Base-by-base conservation (phyloP, 768 basidiomycete species). In the Cyclocybe cylindracea region DNA sequence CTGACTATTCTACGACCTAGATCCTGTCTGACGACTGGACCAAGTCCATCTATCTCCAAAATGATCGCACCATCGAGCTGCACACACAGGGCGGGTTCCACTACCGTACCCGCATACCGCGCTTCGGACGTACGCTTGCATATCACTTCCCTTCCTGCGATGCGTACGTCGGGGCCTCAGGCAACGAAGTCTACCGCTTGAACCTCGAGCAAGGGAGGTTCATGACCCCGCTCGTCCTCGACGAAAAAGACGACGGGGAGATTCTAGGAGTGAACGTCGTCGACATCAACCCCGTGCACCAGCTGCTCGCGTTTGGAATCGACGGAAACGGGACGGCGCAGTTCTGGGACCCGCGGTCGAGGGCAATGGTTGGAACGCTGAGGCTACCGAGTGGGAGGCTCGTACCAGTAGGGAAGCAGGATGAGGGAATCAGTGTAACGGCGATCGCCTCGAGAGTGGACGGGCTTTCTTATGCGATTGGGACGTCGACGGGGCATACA, bases 21-120 rank as follows among this genome's bases (percentile, higher is more conserved):
- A 87, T 93, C 60, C 78, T 98, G 7, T 98, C 95, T 1, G 91
- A 95, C 63, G 96, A 98, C 76, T 98, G 96, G 96, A 98, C 96
- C 6, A 98, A 98, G 67, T 87, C 91, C n/a, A 79, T 98, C 55
- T 94, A 97, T 67, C 80, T 99, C 2, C 97, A 98, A 78, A 87
- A 88, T 44, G 94, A 98, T 74, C 86, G 97, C n/a, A 91, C 91
- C 4, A 69, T 99, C 49, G 92, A 94, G 62, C 76, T 99, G 5
- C 97, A 99, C 66, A 96, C 92, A 0, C 97, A 98, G 67, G 84
- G 90, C 41, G 93, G 94, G 0, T 83, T 94, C 53, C 91, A 98
- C 68, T 92, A 97, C 66, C 85, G 89, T 36, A 92, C 94, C 5
- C 83, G 97, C 58, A 89, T 98, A 80, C 97, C 97, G 2, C 87